phyloP scores from a whole-genome alignment of 768 basidiomycete genomes.

The Suillus cothurnatus region DNA sequence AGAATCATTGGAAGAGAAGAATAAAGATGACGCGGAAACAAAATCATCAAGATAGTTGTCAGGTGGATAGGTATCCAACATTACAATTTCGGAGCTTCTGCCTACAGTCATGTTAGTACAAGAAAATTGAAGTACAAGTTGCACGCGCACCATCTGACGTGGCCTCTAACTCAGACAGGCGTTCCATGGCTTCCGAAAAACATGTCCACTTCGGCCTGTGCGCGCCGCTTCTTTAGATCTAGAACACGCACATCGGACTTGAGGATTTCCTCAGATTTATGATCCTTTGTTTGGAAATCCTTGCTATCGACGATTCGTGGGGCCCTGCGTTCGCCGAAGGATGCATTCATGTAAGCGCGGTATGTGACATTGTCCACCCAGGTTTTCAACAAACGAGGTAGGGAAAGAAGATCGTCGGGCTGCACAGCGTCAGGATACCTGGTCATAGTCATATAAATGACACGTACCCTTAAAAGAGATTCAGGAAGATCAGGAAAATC shows the following conservation, averaged over 20 bases:
- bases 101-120: background rate
- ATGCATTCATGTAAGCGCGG: background rate
- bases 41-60: too few relatives aligned
- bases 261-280: background rate
- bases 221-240: background rate
- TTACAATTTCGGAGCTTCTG: too few relatives aligned
- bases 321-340: background rate
- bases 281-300: background rate
- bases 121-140: background rate
- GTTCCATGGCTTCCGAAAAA: background rate
- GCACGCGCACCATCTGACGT: background rate
- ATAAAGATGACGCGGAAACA: too few relatives aligned
- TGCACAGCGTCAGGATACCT: background rate
- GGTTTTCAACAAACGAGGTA: background rate
- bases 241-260: background rate
- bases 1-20: too few relatives aligned
- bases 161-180: background rate
- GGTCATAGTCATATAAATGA: background rate
- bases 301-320: background rate
- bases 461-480: background rate
- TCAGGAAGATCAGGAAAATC: background rate
- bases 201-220: background rate
- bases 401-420: background rate
- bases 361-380: background rate
- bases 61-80: too few relatives aligned